Percentiles rank a stretch among this genome's conserved stretches.
Evolutionary conservation across 805 yeast genomes (phyloP).

Genomic region (Lipomyces spencermartinsiae): DNA sequence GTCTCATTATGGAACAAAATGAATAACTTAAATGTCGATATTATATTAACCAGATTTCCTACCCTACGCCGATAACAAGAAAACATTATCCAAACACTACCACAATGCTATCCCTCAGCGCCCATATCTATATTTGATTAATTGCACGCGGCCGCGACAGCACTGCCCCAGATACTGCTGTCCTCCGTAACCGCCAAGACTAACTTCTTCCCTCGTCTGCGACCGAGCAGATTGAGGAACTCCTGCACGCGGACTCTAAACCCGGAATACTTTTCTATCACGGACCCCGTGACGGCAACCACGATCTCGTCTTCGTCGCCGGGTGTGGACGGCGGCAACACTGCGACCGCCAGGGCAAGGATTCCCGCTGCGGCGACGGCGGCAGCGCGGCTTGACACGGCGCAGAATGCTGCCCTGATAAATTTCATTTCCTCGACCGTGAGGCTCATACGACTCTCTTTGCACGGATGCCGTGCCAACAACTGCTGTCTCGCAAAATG

Average conservation of each 20-base stretch:
- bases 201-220: constrained; percentile 22
- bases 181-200: constrained; percentile 26
- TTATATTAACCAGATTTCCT: neutral
- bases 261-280: constrained; percentile 45
- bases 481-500: constrained; percentile 40
- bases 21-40: no score
- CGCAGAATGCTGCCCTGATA: constrained; percentile 39
- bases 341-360: constrained; percentile 37
- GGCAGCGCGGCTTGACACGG: constrained; percentile 46
- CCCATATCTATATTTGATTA: neutral
- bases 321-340: constrained; percentile 38
- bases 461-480: constrained; percentile 32
- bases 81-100: neutral
- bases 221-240: constrained; percentile 38
- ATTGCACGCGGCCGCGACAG: constrained; percentile 39
- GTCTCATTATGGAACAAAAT: neutral
- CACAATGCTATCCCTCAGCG: neutral
- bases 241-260: constrained; percentile 43
- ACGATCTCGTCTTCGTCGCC: constrained; percentile 34
- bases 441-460: constrained; percentile 10
- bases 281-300: constrained; percentile 46
- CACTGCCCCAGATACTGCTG: constrained; percentile 35
- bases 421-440: constrained; percentile 39
- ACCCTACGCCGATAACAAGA: neutral
- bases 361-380: constrained; percentile 45